These are phyloP conservation scores for Colletotrichum sp. DNA, from an alignment of 2,329 filamentous ascomycete genomes.

Conservation along the genomic window DNA sequence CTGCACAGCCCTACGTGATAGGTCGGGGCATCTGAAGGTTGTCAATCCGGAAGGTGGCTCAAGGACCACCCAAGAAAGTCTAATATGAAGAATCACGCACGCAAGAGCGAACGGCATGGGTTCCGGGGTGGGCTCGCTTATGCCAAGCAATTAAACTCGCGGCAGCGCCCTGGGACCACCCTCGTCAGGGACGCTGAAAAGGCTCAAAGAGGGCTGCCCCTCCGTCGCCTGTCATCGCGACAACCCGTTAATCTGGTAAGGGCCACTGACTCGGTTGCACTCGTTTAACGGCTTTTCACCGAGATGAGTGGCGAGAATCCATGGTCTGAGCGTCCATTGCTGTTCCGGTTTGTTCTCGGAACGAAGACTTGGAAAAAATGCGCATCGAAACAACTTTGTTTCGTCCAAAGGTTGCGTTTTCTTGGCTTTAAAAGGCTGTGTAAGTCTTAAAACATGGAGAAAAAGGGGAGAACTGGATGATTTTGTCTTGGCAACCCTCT, in stretches of 20 bases:
- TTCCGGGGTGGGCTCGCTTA: neutral
- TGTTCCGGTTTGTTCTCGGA: neutral
- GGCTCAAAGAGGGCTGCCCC: neutral
- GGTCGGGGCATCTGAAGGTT: neutral
- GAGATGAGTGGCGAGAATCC: neutral
- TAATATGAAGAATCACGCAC: neutral
- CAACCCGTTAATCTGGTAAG: neutral
- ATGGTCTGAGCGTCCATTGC: neutral
- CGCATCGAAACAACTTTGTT: neutral
- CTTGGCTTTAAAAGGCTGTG: constrained; percentile 3
- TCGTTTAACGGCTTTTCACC: neutral
- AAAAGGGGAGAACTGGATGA: neutral
- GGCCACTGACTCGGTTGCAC: neutral
- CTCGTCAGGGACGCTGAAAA: neutral
- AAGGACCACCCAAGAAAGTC: neutral
- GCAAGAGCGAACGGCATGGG: neutral
- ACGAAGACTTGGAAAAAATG: neutral
- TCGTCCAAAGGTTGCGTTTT: neutral
- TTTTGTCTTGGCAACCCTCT: neutral
- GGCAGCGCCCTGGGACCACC: neutral
- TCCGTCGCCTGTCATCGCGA: neutral
- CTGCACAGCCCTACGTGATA: neutral
- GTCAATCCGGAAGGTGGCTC: neutral
- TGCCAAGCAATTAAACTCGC: neutral
- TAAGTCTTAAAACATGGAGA: neutral